Conservation (phyloP, 2,329 filamentous ascomycete species). For the Ophiocordyceps camponoti-leonardi region DNA sequence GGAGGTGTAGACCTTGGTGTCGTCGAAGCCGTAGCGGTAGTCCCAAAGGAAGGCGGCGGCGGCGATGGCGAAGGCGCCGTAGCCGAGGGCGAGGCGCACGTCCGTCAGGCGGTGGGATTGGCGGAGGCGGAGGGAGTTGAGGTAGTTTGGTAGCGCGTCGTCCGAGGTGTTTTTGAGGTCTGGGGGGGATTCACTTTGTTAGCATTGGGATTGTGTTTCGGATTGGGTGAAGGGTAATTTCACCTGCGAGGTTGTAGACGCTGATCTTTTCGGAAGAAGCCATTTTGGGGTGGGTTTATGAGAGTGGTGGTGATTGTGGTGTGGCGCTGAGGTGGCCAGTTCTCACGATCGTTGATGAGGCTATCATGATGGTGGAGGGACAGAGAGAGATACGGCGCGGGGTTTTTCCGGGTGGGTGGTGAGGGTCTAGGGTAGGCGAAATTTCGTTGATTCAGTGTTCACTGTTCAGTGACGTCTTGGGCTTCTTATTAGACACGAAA, state of each 20-base stretch:
- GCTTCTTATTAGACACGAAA: too few relatives aligned
- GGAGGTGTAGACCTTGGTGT: slow-evolving; percentile 65
- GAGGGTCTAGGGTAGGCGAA: background rate
- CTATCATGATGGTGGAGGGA: background rate
- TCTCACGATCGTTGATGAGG: background rate
- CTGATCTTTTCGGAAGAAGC: slow-evolving; percentile 36
- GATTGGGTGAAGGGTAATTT: slow-evolving; percentile 4
- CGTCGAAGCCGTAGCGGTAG: slow-evolving; percentile 79
- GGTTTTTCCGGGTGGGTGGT: background rate
- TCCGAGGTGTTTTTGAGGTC: slow-evolving; percentile 95
- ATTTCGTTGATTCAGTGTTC: too few relatives aligned
- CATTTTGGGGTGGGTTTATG: slow-evolving; percentile 9
- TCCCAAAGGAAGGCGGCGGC: slow-evolving; percentile 80
- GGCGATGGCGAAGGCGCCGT: slow-evolving; percentile 62
- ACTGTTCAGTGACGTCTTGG: too few relatives aligned
- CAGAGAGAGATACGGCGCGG: background rate
- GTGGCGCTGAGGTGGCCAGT: background rate
- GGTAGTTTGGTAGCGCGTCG: slow-evolving; percentile 85
- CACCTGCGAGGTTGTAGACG: slow-evolving; percentile 51
- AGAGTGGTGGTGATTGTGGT: background rate
- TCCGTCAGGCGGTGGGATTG: slow-evolving; percentile 71
- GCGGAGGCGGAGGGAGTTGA: slow-evolving; percentile 70
- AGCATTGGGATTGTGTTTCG: too few relatives aligned
- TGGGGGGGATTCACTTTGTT: slow-evolving; percentile 19
- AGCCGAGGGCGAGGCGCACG: slow-evolving; percentile 69